Base-by-base conservation (phyloP, 1,139 yeast species). In the Suhomyces bokatorum region DNA sequence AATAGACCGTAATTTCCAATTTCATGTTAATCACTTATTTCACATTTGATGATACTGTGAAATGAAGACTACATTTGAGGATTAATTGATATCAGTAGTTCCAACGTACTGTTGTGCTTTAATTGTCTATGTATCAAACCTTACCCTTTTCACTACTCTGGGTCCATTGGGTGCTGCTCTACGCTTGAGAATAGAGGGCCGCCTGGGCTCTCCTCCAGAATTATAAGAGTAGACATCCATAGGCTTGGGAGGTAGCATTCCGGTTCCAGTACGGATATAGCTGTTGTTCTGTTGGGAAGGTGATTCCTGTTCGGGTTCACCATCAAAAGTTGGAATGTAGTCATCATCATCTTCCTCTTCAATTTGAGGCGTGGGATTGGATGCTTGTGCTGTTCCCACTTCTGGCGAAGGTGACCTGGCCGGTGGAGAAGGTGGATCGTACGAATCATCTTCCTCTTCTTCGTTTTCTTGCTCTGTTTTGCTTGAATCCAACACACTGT, bases 101-200 rank as follows among this genome's bases (percentile, higher is more conserved):
- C 12, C 15, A 13, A 17, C 38, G 12, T 16, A 24, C 12, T 11
- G 6, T 24, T 14, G 12, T 27, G 7, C 38, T 16, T 26, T 27
- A 27, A 27, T 15, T 15, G 29, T 27, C 46, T 43, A 47, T 32
- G 44, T 44, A 42, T 37, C 48, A 32, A 39, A 46, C 30, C 52
- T 46, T 3, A 38, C 44, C 16, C 46, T 33, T 38, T 41, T 42
- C 24, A 39, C 47, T 16, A 45, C 40, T 41, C 41, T 32, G 2
- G 34, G 17, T 9, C 37, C 41, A 9, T 42, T 44, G 10, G 34
- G n/a, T 9, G 42, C 45, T 9, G 42, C 45, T 24, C 32, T 39
- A 10, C 48, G 33, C 35, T 45, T 45, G 22, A 45, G 45, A 16
- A 45, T 45, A 33, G 45, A 42, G 16, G 43, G 45, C 37, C 44